Evolutionary conservation across 2,329 filamentous ascomycete genomes (phyloP).

Genomic region (Penicillium fuscoglaucum): DNA sequence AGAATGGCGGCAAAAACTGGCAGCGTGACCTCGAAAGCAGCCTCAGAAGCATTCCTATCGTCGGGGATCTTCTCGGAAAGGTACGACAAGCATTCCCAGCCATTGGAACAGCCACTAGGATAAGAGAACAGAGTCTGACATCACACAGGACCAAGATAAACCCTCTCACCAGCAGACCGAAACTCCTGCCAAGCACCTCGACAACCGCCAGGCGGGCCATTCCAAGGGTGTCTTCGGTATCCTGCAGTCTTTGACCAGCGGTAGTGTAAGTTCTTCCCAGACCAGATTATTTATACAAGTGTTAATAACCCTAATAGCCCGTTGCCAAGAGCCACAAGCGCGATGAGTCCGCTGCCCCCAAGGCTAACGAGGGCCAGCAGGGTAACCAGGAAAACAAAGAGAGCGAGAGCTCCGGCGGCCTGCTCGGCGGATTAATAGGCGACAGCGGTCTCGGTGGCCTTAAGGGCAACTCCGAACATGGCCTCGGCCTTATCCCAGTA

Average conservation of each 20-base stretch:
- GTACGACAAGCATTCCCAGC: neutral
- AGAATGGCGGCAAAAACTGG: conserved; percentile 4
- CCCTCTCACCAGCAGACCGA: neutral
- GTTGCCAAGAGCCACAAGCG: conserved; percentile 14
- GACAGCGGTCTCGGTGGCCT: conserved; percentile 19
- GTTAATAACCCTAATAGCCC: conserved; percentile 3
- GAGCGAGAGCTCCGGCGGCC: neutral
- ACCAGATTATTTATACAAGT: neutral
- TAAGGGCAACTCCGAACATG: conserved; percentile 20
- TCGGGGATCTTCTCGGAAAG: conserved; percentile 15
- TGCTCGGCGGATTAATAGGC: conserved; percentile 12
- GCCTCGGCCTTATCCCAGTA: conserved; percentile 26
- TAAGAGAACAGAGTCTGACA: neutral
- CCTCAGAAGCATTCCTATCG: conserved; percentile 15
- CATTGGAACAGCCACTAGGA: neutral
- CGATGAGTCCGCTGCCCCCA: neutral
- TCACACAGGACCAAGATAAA: neutral
- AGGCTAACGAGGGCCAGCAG: neutral
- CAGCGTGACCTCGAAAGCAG: conserved; percentile 7
- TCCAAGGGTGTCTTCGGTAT: conserved; percentile 9
- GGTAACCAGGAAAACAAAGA: neutral
- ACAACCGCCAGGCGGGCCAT: neutral
- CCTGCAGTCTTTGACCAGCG: conserved; percentile 15
- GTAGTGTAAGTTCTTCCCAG: conserved; percentile 8
- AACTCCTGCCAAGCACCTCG: conserved; percentile 1